Evolutionary conservation across 495 filamentous ascomycete species (phyloP).

Genomic region (Lasiosphaeria hispida): DNA sequence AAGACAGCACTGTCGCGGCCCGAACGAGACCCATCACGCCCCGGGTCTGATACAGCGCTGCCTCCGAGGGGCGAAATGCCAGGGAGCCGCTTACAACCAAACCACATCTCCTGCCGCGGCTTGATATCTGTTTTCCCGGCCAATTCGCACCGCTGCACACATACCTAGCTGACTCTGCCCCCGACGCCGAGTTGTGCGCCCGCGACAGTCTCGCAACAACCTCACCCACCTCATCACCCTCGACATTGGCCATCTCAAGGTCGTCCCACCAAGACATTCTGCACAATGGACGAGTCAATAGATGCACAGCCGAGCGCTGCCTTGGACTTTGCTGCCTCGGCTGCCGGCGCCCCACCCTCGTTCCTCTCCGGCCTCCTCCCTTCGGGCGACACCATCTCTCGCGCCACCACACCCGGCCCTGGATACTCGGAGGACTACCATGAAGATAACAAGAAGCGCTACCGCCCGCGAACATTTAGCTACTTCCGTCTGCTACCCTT

Average conservation of each 20-base stretch:
- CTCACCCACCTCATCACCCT: too few relatives aligned
- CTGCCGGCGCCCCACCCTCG: constrained; percentile 16
- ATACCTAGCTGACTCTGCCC: not conserved
- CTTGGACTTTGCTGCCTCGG: constrained; percentile 24
- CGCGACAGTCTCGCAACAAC: too few relatives aligned
- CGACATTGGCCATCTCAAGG: too few relatives aligned
- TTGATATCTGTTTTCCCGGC: not conserved
- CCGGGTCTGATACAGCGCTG: not conserved
- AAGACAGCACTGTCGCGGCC: constrained; percentile 12
- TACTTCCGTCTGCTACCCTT: constrained; percentile 91
- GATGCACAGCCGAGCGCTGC: constrained; percentile 21
- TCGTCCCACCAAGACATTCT: not conserved
- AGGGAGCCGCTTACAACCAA: not conserved
- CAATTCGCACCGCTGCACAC: too few relatives aligned
- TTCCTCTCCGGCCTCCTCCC: constrained; percentile 27
- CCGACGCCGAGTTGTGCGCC: not conserved
- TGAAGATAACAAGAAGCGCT: constrained; percentile 54
- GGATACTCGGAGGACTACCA: constrained; percentile 31
- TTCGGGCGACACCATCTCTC: constrained; percentile 45
- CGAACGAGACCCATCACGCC: not conserved
- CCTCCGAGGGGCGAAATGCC: constrained; percentile 8
- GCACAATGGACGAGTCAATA: constrained; percentile 32
- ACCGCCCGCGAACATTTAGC: constrained; percentile 85
- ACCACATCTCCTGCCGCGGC: not conserved
- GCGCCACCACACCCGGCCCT: constrained; percentile 47